Base-by-base conservation (phyloP, 139 green algal genomes). In the Haematococcus lacustris region DNA sequence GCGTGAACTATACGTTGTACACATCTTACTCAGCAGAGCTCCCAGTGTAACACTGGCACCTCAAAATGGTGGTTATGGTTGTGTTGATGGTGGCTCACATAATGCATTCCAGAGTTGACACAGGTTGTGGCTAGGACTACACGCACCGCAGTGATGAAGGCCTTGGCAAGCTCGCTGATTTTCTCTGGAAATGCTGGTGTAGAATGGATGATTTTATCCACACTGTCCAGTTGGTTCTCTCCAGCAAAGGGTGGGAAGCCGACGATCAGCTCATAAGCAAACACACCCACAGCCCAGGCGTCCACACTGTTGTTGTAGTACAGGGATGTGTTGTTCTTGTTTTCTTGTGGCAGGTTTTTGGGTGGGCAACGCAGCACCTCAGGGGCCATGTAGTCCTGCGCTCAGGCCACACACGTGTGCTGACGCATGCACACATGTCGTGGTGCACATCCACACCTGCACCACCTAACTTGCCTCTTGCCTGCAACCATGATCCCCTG, bases 211-310 rank as follows among this genome's bases (percentile, higher is more conserved):
- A 85, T 85, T 37, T 71, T 73, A 69, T 85, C 79, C 30, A 85
- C 79, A 13, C 63, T 77, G 65, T 80, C 79, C 26, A 85, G 69
- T 69, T 85, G 79, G n/a, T 17, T 71, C 7, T 59, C 38, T 17
- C 38, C 38, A 43, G 78, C 78, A 59, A 94, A 95, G 7, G 90
- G 90, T 9, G 90, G 84, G 66, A 86, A 89, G 53, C 90, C 91
- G 28, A 90, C 82, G 17, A 97, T 73, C 60, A 96, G 86, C 79
- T 96, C 91, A 62, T 91, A 97, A 0, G 91, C 67, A 43, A 97
- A 82, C 61, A 96, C 87, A 43, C 92, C 92, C 65, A 95, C 86
- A 1, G 87, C 83, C 91, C 91, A 97, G 71, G 77, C 62, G 69
- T 89, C 83, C 34, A 87, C 83, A 4, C 67, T 77, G 68, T 80